Evolutionary conservation across 2,329 filamentous ascomycete species (phyloP).

Genomic region (Aspergillus sp.): DNA sequence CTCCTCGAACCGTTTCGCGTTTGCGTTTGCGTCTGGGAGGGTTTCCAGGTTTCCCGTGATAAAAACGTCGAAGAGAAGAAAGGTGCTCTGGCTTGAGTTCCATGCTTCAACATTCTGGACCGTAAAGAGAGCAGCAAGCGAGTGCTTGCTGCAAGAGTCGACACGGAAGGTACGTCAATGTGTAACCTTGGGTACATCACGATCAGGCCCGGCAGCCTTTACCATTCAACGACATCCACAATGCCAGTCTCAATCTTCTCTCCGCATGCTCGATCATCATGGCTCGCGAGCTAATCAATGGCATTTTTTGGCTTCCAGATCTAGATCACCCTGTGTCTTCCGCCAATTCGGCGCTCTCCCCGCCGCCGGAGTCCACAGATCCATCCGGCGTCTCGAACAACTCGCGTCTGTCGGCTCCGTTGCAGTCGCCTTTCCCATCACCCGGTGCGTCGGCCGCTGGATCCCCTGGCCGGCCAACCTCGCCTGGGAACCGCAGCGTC

Average conservation of each 20-base stretch:
- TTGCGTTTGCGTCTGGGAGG: slow-evolving; percentile 8
- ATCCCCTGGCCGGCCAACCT: slow-evolving; percentile 37
- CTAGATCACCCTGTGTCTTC: slow-evolving; percentile 42
- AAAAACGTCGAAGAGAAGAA: slow-evolving; percentile 32
- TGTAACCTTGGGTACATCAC: slow-evolving; percentile 14
- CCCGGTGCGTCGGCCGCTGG: slow-evolving; percentile 43
- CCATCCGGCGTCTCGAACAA: slow-evolving; percentile 34
- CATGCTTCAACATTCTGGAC: slow-evolving; percentile 52
- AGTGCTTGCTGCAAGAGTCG: slow-evolving; percentile 53
- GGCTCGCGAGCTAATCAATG: slow-evolving; percentile 19
- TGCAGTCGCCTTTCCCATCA: slow-evolving; percentile 39
- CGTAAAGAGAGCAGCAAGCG: slow-evolving; percentile 52
- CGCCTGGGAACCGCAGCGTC: slow-evolving; percentile 30
- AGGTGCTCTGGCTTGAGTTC: slow-evolving; percentile 40
- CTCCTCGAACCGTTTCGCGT: slow-evolving; percentile 12
- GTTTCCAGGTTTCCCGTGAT: slow-evolving; percentile 30
- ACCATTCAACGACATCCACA: background rate
- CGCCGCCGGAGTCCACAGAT: slow-evolving; percentile 32
- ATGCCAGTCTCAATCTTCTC: slow-evolving; percentile 6
- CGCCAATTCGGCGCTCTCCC: slow-evolving; percentile 44
- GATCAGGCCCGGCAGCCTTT: slow-evolving; percentile 8
- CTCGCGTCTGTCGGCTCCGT: slow-evolving; percentile 36
- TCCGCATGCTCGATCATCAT: slow-evolving; percentile 8
- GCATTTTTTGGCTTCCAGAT: slow-evolving; percentile 34
- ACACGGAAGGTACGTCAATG: slow-evolving; percentile 49